phyloP scores from a whole-genome alignment of 2,329 filamentous ascomycete species.

The Xylaria sp. region DNA sequence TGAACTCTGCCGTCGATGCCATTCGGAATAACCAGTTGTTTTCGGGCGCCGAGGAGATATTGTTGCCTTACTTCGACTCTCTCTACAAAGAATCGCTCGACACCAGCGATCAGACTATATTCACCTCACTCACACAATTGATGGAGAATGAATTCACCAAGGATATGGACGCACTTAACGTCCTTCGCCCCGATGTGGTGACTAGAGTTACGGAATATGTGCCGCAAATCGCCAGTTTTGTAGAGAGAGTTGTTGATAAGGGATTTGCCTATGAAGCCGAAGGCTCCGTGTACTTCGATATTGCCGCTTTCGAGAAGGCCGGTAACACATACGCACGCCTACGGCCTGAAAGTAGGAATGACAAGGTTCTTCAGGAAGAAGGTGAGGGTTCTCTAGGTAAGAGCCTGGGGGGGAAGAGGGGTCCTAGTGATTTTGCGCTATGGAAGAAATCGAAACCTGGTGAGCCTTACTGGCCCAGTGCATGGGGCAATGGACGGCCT shows the following conservation, averaged over 20 bases:
- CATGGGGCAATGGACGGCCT: slow-evolving; percentile 85
- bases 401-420: slow-evolving; percentile 69
- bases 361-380: slow-evolving; percentile 83
- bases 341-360: slow-evolving; percentile 82
- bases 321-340: slow-evolving; percentile 87
- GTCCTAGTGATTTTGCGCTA: slow-evolving; percentile 83
- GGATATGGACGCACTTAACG: slow-evolving; percentile 87
- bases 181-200: slow-evolving; percentile 78
- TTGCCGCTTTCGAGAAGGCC: slow-evolving; percentile 79
- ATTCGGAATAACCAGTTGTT: slow-evolving; percentile 57
- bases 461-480: slow-evolving; percentile 87
- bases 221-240: slow-evolving; percentile 83
- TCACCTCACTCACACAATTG: slow-evolving; percentile 82
- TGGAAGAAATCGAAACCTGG: slow-evolving; percentile 94
- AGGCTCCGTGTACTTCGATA: slow-evolving; percentile 95
- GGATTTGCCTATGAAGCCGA: slow-evolving; percentile 83
- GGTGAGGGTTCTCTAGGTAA: slow-evolving; percentile 83
- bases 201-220: slow-evolving; percentile 94
- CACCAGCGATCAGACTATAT: slow-evolving; percentile 71
- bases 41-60: slow-evolving; percentile 65
- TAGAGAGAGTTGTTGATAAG: slow-evolving; percentile 81
- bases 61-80: slow-evolving; percentile 83
- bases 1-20: slow-evolving; percentile 56
- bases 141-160: slow-evolving; percentile 88
- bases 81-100: slow-evolving; percentile 67